These are phyloP conservation scores for Trichosporon coremiiforme DNA, from an alignment of 1,284 basidiomycete genomes.

Conservation along the genomic window DNA sequence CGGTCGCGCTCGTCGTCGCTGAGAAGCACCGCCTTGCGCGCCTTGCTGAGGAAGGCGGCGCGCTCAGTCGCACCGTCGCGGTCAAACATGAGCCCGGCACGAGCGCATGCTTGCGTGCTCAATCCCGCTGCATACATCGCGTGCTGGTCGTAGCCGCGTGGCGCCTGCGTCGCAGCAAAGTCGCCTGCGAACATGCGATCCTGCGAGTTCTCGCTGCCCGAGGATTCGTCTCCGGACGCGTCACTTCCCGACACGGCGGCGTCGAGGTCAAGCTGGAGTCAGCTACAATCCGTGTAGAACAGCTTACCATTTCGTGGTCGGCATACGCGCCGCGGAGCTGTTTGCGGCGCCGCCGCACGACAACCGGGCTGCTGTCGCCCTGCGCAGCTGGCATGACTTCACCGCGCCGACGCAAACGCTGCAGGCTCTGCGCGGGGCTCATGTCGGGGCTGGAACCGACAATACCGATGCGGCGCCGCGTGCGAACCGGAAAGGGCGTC, in stretches of 20 bases:
- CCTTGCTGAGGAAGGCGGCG: conserved; percentile 47
- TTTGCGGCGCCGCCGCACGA: not conserved
- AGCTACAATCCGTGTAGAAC: not conserved
- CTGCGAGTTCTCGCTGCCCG: conserved; percentile 52
- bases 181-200: conserved; percentile 56
- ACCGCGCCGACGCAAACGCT: conserved; percentile 24
- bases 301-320: conserved; percentile 8
- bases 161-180: conserved; percentile 58
- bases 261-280: conserved; percentile 46
- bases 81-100: conserved; percentile 45
- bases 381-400: not conserved
- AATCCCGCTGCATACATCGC: conserved; percentile 52
- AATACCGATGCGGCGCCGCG: not conserved
- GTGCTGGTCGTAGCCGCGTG: conserved; percentile 55
- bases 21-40: conserved; percentile 46
- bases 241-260: conserved; percentile 45
- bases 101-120: conserved; percentile 44
- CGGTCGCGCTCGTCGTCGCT: conserved; percentile 48
- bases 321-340: conserved; percentile 4
- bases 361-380: not conserved
- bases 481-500: conserved; percentile 25
- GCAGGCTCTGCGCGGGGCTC: conserved; percentile 25
- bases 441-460: not conserved
- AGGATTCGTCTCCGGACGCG: conserved; percentile 42
- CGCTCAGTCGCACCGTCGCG: not conserved